phyloP scores from a whole-genome alignment of 768 basidiomycete species.

The Lactarius vividus region DNA sequence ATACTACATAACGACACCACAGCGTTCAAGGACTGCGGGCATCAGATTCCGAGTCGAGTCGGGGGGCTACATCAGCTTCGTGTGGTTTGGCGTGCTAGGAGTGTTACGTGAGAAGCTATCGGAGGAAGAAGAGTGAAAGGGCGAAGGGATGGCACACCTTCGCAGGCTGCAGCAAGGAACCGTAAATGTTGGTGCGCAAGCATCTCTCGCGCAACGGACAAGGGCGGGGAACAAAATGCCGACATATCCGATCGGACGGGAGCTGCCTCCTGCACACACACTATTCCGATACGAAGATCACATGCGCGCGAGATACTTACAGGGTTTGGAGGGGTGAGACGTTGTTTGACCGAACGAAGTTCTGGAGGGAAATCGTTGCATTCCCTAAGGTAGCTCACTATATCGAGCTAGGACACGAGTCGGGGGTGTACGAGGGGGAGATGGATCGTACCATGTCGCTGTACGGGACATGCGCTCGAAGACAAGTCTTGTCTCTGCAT shows the following conservation, averaged over 20 bases:
- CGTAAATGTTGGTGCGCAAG: background rate
- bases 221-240: background rate
- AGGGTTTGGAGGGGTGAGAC: background rate
- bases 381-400: background rate
- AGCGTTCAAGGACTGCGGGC: background rate
- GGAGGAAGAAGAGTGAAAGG: background rate
- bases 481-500: background rate
- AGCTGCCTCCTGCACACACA: background rate
- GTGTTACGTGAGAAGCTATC: background rate
- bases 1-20: background rate
- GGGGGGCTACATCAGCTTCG: background rate
- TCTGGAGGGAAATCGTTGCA: slow-evolving; percentile 5
- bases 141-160: slow-evolving; percentile 15
- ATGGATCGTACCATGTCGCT: slow-evolving; percentile 2
- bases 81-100: background rate
- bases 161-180: background rate
- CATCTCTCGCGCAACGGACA: background rate
- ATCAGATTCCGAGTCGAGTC: background rate
- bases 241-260: slow-evolving; percentile 7
- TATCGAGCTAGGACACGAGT: background rate
- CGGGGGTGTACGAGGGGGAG: background rate
- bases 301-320: background rate
- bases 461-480: slow-evolving; percentile 9
- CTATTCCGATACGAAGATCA: too few relatives aligned
- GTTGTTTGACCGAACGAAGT: background rate